phyloP scores from a whole-genome alignment of 2,329 filamentous ascomycete species.

The Dendrostoma leiphaemia region DNA sequence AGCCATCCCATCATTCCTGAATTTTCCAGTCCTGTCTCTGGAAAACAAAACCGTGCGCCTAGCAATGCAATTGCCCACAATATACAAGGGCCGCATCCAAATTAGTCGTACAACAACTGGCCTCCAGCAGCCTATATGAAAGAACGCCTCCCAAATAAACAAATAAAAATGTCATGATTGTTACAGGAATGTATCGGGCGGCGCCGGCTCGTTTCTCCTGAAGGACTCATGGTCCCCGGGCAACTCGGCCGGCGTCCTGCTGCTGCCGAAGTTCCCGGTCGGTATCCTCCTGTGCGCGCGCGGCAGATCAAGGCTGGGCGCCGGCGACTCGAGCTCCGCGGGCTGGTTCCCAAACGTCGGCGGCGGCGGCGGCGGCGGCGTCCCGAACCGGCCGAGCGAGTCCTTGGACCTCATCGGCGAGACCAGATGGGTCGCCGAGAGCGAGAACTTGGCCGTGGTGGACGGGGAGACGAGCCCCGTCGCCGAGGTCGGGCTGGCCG shows the following conservation, averaged over 20 bases:
- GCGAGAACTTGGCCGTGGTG: neutral
- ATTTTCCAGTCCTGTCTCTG: no score
- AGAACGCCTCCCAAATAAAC: no score
- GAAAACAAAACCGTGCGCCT: no score
- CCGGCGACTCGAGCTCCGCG: constrained; percentile 16
- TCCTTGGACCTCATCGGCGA: constrained; percentile 7
- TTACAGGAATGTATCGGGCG: neutral
- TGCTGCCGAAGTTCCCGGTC: neutral
- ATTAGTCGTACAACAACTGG: no score
- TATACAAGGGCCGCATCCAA: no score
- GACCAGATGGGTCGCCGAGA: neutral
- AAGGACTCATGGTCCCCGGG: neutral
- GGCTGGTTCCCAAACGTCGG: constrained; percentile 10
- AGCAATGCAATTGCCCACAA: no score
- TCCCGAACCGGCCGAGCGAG: neutral
- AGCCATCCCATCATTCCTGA: no score
- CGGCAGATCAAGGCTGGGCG: neutral
- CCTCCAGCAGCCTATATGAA: no score
- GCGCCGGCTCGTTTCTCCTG: no score
- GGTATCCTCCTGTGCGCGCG: neutral
- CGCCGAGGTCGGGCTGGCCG: constrained; percentile 1
- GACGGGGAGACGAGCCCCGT: neutral
- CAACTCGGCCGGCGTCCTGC: constrained; percentile 1
- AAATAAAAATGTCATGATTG: no score
- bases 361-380: constrained; percentile 10